Evolutionary conservation across 495 filamentous ascomycete genomes (phyloP).

Genomic region (Stereocaulon alpinum): DNA sequence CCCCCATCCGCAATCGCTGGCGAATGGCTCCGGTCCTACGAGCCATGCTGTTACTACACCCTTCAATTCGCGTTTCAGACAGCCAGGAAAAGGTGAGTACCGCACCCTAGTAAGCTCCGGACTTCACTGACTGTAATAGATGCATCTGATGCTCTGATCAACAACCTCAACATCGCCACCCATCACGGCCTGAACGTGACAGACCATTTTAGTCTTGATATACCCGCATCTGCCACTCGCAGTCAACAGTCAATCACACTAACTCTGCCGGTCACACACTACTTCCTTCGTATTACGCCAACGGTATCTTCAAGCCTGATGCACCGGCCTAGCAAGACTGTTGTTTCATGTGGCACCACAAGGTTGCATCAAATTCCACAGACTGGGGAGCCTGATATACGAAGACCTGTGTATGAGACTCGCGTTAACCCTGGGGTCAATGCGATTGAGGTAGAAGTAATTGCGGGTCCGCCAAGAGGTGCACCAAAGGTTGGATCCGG

Average conservation of each 20-base stretch:
- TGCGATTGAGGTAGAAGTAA: constrained; percentile 52
- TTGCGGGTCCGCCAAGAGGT: constrained; percentile 51
- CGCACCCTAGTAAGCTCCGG: background rate
- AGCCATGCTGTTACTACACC: constrained; percentile 22
- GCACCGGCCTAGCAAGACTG: constrained; percentile 51
- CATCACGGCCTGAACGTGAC: constrained; percentile 51
- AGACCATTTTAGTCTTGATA: constrained; percentile 41
- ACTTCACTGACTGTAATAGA: constrained; percentile 25
- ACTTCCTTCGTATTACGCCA: constrained; percentile 54
- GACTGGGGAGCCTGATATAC: constrained; percentile 36
- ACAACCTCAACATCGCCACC: constrained; percentile 52
- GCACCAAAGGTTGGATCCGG: constrained; percentile 41
- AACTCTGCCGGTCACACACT: constrained; percentile 50
- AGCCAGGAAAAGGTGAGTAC: constrained; percentile 45
- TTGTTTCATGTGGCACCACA: constrained; percentile 44
- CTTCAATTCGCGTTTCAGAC: constrained; percentile 32
- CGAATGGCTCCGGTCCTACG: constrained; percentile 19
- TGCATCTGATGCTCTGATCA: constrained; percentile 50
- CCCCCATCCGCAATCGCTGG: constrained; percentile 25
- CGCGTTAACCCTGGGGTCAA: constrained; percentile 52
- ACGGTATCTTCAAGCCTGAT: constrained; percentile 45
- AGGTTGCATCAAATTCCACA: constrained; percentile 35
- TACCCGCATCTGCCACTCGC: constrained; percentile 49
- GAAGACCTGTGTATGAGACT: constrained; percentile 49
- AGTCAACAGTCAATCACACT: constrained; percentile 60